Conservation (phyloP, 129 eudicot species). For the Centrapalus pauciflorus region DNA sequence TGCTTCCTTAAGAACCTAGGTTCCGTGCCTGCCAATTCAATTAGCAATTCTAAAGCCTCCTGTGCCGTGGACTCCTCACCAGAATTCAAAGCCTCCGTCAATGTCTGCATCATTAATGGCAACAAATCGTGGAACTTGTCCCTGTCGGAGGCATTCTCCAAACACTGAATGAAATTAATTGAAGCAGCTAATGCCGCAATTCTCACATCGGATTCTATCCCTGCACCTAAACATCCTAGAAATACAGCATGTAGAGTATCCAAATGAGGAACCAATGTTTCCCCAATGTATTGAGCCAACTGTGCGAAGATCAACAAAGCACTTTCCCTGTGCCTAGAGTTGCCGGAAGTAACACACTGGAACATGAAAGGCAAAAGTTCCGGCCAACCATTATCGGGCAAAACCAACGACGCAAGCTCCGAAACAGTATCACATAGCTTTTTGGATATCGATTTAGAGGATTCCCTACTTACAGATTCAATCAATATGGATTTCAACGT, state of each 20-base stretch:
- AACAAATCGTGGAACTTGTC: constrained; percentile 80
- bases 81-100: constrained; percentile 65
- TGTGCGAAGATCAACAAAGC: constrained; percentile 80
- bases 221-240: constrained; percentile 38
- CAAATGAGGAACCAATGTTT: constrained; percentile 45
- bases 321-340: constrained; percentile 47
- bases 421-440: constrained; percentile 87
- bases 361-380: constrained; percentile 89
- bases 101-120: constrained; percentile 86
- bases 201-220: constrained; percentile 53
- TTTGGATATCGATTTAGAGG: constrained; percentile 46
- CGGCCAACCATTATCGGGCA: constrained; percentile 78
- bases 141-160: constrained; percentile 58
- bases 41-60: constrained; percentile 78
- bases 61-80: constrained; percentile 83
- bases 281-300: constrained; percentile 80
- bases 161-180: constrained; percentile 76
- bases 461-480: constrained; percentile 41
- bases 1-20: constrained; percentile 85
- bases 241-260: constrained; percentile 77
- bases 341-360: constrained; percentile 63
- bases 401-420: constrained; percentile 63
- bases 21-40: constrained; percentile 90
- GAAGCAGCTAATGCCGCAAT: constrained; percentile 78
- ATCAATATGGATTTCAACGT: constrained; percentile 49